phyloP scores from a whole-genome alignment of 2,329 filamentous ascomycete species.

The Decorospora gaudefroyi region DNA sequence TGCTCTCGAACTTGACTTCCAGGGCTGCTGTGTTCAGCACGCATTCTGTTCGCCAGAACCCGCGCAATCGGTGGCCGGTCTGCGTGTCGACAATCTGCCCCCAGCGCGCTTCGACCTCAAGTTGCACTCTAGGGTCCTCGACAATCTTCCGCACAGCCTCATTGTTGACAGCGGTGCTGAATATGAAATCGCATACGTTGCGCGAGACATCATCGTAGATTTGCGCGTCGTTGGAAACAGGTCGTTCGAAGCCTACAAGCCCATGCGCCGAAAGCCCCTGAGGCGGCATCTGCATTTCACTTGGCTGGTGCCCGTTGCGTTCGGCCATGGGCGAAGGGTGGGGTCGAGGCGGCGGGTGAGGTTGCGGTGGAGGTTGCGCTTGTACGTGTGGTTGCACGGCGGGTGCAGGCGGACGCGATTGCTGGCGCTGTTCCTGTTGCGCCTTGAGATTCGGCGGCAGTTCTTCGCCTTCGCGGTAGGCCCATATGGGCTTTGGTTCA shows the following conservation, averaged over 20 bases:
- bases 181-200: slow-evolving; percentile 80
- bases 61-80: slow-evolving; percentile 67
- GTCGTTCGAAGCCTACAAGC: slow-evolving; percentile 54
- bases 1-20: slow-evolving; percentile 70
- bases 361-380: slow-evolving; percentile 21
- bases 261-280: slow-evolving; percentile 15
- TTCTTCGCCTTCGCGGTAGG: slow-evolving; percentile 36
- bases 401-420: slow-evolving; percentile 28
- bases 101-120: slow-evolving; percentile 94
- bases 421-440: slow-evolving; percentile 31
- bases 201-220: slow-evolving; percentile 73
- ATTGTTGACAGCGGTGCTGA: slow-evolving; percentile 68
- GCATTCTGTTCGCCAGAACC: slow-evolving; percentile 67
- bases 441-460: slow-evolving; percentile 33
- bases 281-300: slow-evolving; percentile 14
- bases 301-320: slow-evolving; percentile 26
- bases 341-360: slow-evolving; percentile 22
- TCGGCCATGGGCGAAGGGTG: slow-evolving; percentile 18
- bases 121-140: slow-evolving; percentile 64
- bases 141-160: slow-evolving; percentile 60
- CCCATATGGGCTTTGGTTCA: slow-evolving; percentile 47
- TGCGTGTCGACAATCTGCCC: slow-evolving; percentile 76
- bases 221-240: slow-evolving; percentile 71
- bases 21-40: slow-evolving; percentile 30
- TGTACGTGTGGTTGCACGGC: slow-evolving; percentile 18